Conservation (phyloP, 495 filamentous ascomycete genomes). For the Neohortaea acidophila region DNA sequence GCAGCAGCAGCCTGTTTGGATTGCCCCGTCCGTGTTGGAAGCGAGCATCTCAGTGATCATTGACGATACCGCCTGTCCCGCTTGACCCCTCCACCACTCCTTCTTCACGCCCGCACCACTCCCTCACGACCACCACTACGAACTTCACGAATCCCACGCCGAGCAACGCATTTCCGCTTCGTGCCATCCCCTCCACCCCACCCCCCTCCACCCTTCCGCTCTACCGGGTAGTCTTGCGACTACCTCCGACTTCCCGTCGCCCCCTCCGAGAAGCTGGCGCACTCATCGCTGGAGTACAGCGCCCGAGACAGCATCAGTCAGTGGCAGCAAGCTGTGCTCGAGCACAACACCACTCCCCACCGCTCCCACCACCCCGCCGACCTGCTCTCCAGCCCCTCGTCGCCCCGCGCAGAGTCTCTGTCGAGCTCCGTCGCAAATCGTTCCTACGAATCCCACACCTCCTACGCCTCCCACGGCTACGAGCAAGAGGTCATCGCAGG, state of each 20-base stretch:
- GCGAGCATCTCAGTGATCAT: constrained; percentile 5
- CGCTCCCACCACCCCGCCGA: constrained; percentile 41
- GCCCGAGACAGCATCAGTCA: constrained; percentile 73
- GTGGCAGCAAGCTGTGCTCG: constrained; percentile 57
- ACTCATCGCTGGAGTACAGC: constrained; percentile 82
- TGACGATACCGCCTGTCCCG: neutral
- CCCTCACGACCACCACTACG: neutral
- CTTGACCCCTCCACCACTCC: neutral
- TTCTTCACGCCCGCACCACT: neutral
- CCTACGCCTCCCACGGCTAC: constrained; percentile 37
- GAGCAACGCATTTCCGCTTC: neutral
- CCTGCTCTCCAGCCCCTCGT: constrained; percentile 50
- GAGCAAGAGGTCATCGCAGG: constrained; percentile 36
- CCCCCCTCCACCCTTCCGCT: too few relatives aligned
- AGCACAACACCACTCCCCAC: constrained; percentile 63
- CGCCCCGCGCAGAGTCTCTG: constrained; percentile 54
- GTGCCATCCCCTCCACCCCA: neutral
- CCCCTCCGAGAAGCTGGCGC: constrained; percentile 90
- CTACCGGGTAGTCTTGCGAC: too few relatives aligned
- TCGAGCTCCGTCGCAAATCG: constrained; percentile 31
- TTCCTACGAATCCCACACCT: constrained; percentile 27
- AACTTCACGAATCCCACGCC: neutral
- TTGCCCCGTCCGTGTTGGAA: constrained; percentile 5
- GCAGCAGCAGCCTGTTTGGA: constrained; percentile 3
- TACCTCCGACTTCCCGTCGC: neutral